phyloP scores from a whole-genome alignment of 495 filamentous ascomycete genomes.

The Hyaloscypha variabilis region DNA sequence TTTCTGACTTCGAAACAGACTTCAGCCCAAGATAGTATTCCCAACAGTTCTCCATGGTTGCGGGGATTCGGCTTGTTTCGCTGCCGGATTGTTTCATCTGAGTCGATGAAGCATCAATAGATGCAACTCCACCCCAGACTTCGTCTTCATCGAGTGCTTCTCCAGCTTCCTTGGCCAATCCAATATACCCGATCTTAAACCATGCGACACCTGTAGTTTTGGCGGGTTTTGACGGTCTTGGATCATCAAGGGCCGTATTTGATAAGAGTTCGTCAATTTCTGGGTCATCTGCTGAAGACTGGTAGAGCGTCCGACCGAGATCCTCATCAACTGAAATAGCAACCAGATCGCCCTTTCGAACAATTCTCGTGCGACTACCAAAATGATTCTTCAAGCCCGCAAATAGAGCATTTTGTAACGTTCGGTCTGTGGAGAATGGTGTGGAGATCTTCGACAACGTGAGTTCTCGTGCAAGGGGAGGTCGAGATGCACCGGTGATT shows the following conservation, averaged over 20 bases:
- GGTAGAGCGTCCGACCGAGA: constrained; percentile 74
- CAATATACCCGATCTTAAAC: constrained; percentile 82
- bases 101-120: constrained; percentile 80
- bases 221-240: constrained; percentile 35
- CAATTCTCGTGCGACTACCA: constrained; percentile 71
- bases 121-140: constrained; percentile 80
- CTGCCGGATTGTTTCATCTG: constrained; percentile 88
- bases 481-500: constrained; percentile 60
- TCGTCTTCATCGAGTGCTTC: constrained; percentile 56
- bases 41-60: constrained; percentile 75
- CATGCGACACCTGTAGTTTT: constrained; percentile 73
- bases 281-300: constrained; percentile 61
- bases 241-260: constrained; percentile 35
- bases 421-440: constrained; percentile 80
- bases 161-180: constrained; percentile 53
- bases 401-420: constrained; percentile 81
- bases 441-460: constrained; percentile 89
- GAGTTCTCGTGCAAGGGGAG: constrained; percentile 87
- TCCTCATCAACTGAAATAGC: constrained; percentile 83
- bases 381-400: constrained; percentile 85
- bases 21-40: constrained; percentile 82
- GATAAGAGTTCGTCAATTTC: constrained; percentile 65
- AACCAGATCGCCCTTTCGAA: constrained; percentile 85
- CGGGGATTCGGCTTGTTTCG: constrained; percentile 74
- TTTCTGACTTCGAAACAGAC: constrained; percentile 43